Evolutionary conservation across 106 monocot species (phyloP), one percentile per base, ranked within the genome.

Genomic region (Alisma plantagoaquatica): DNA sequence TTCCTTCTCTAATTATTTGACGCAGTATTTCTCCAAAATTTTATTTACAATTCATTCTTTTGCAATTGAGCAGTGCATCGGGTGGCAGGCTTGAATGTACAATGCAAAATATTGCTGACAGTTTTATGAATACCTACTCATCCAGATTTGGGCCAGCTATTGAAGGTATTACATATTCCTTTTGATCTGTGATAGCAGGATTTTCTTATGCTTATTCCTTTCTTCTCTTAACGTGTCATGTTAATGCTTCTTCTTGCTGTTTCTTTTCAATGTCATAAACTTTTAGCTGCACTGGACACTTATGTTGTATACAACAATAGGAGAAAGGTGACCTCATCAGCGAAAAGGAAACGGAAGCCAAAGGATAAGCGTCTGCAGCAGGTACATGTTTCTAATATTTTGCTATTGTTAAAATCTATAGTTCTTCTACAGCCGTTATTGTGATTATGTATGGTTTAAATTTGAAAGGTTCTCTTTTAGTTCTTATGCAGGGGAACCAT

Each of bases 51-150:
- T 6, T 6, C 14, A 14, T 20, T 51, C 63, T 46, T 38, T 63
- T 56, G 35, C 32, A 28, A 47, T 70, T 28, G 73, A 31, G 56
- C 65, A 96, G 94, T 76, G 65, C 78, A 41, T 75, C 67, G 75
- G 94, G 94, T 46, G 94, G 94, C 31, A 78, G 94, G 67, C 51
- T 96, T 61, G 94, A 96, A 56, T 96, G 88, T 63, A 96, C 94
- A 14, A 96, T 96, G 94, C 94, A 96, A 58, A 96, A 67, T 68
- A 88, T 96, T 65, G 88, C 88, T 45, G 80, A 96, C 53, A 80
- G 63, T 48, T 96, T 96, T 78, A 27, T 65, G 46, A 96, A 88
- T 55, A 61, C 44, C 14, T 88, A 65, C 70, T 33, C 54, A 35
- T 78, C 68, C 5, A 77, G 68, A 35, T 75, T 75, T 42, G 57